Conservation (phyloP, 2,329 filamentous ascomycete genomes). For the Alternaria ventricosa region DNA sequence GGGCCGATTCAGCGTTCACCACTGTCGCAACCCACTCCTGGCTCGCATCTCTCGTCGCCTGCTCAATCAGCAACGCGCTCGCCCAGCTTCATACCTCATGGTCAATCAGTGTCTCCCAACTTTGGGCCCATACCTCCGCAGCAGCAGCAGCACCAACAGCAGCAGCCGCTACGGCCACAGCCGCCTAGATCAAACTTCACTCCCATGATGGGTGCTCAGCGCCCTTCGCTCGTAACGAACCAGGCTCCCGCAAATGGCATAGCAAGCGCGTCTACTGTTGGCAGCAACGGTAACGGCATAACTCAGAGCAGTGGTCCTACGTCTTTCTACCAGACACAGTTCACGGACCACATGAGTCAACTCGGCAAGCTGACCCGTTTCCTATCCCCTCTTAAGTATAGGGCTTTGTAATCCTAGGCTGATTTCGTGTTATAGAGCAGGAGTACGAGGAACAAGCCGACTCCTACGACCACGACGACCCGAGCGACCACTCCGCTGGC, state of each 20-base stretch:
- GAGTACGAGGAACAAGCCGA: constrained; percentile 93
- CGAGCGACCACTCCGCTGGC: constrained; percentile 69
- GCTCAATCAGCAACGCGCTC: constrained; percentile 64
- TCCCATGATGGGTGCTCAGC: constrained; percentile 51
- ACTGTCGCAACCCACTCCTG: constrained; percentile 80
- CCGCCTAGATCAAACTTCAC: constrained; percentile 57
- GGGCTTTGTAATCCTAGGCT: constrained; percentile 72
- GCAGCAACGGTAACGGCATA: constrained; percentile 45
- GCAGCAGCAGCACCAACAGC: constrained; percentile 45
- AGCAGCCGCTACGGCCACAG: constrained; percentile 51
- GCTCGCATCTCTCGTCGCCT: constrained; percentile 77
- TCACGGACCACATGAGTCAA: constrained; percentile 94
- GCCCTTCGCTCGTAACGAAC: constrained; percentile 46
- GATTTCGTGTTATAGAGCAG: constrained; percentile 80
- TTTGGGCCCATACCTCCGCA: constrained; percentile 60
- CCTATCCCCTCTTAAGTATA: constrained; percentile 56
- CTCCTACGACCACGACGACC: constrained; percentile 83
- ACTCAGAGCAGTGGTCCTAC: constrained; percentile 51
- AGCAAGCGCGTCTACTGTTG: constrained; percentile 45
- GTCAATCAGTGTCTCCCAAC: constrained; percentile 67
- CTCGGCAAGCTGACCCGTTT: constrained; percentile 79
- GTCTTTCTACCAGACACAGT: constrained; percentile 81
- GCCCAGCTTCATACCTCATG: constrained; percentile 64
- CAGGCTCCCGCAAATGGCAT: constrained; percentile 46
- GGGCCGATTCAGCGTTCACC: constrained; percentile 64